A percentile compares a stretch with the other conserved stretches of the same genome.
These are phyloP conservation scores for Hemileccinum rubropunctum DNA, from an alignment of 768 basidiomycete genomes.

Conservation along the genomic window DNA sequence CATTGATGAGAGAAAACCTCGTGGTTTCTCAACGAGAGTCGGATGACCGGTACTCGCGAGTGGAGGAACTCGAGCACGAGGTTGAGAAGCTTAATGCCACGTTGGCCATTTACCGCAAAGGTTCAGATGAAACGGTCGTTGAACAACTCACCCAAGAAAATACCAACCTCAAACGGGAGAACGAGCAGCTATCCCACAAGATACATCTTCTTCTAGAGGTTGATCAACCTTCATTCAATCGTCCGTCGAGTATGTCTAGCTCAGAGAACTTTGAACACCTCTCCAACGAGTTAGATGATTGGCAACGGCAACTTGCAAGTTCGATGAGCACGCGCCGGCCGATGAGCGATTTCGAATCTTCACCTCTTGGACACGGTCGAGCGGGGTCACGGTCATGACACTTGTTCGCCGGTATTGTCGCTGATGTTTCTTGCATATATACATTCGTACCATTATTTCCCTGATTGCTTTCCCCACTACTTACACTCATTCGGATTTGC, in stretches of 20 bases:
- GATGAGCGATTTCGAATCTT: constrained; percentile 68
- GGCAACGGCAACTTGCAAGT: constrained; percentile 81
- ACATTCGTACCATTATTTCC: constrained; percentile 35
- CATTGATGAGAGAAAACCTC: constrained; percentile 65
- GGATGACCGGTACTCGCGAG: constrained; percentile 70
- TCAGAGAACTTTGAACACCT: constrained; percentile 83
- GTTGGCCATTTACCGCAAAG: constrained; percentile 69
- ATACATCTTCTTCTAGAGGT: constrained; percentile 86
- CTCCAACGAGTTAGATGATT: constrained; percentile 79
- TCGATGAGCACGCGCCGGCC: constrained; percentile 74
- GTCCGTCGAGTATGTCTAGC: constrained; percentile 72
- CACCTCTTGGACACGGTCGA: constrained; percentile 53
- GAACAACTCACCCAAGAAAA: constrained; percentile 87
- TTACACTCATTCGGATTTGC: constrained; percentile 59
- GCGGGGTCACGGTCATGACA: constrained; percentile 54
- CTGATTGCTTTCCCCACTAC: constrained; percentile 35
- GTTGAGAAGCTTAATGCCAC: constrained; percentile 74
- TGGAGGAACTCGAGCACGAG: constrained; percentile 80
- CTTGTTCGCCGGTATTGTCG: constrained; percentile 9
- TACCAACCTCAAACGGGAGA: constrained; percentile 73
- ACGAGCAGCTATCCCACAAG: constrained; percentile 88
- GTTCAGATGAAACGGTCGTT: constrained; percentile 70
- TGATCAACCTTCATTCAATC: constrained; percentile 72
- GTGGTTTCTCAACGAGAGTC: constrained; percentile 73
- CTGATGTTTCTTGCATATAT: constrained; percentile 31